Base-by-base conservation (phyloP, 2,329 filamentous ascomycete species). In the Verticillium nonalfalfae region DNA sequence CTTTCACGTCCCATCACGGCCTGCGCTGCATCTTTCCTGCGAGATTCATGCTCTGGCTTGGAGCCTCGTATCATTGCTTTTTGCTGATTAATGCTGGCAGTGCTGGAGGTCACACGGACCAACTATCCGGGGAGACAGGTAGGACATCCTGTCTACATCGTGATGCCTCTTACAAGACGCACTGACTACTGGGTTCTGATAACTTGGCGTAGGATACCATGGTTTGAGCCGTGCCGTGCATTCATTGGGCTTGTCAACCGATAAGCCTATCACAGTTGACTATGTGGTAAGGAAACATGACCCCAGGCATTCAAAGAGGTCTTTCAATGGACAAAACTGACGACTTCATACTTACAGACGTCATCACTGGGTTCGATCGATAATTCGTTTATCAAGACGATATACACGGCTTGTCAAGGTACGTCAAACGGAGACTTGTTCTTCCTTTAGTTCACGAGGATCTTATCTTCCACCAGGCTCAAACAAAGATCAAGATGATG, bases 331-430 rank as follows among this genome's bases (percentile, higher is more conserved):
- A 9, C n/a, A 18, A 52, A 7, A 18, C 45, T 52, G 18, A 52
- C 18, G 18, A 18, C 11, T 11, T 52, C 6, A 36, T 36, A 36
- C 45, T 26, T 57, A 63, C 65, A 90, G 88, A 85, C 90, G 31
- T 91, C 94, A 0, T 97, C 94, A 0, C 76, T 98, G 5, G 95
- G 94, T 18, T 86, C 86, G 9, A 71, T 98, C 52, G 92, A 87
- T 59, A 79, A 84, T 52, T 81, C 85, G 7, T 86, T 96, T 62
- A 73, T 97, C 34, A 73, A 73, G 59, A 77, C 79, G 10, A 74
- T 87, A 18, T 85, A 85, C 68, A 76, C 78, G 63, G 81, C 83
- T 50, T 81, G 82, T 67, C 79, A 82, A 76, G 83, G 83, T 84
- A 72, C 60, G 70, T 66, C 31, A 58, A 60, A 39, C 59, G 66